These are phyloP conservation scores for Lichtheimia ramosa DNA, from an alignment of 371 early-diverging fungal species.

Conservation along the genomic window DNA sequence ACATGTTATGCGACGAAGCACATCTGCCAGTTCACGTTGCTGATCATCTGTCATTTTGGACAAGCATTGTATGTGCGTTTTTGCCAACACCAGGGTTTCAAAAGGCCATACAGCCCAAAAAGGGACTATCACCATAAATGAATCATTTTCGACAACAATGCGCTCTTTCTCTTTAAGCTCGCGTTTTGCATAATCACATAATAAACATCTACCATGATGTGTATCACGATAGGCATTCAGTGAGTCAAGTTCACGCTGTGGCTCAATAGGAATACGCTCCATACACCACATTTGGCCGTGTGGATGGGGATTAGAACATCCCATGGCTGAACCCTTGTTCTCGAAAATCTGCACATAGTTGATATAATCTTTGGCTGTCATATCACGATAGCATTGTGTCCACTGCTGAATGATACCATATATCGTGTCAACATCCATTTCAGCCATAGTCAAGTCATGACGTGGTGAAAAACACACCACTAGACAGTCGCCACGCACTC, in stretches of 20 bases:
- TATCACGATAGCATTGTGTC: conserved; percentile 57
- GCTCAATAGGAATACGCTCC: conserved; percentile 79
- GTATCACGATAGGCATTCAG: conserved; percentile 57
- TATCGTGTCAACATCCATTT: conserved; percentile 70
- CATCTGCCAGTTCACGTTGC: conserved; percentile 67
- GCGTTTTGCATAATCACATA: conserved; percentile 77
- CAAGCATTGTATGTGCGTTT: conserved; percentile 62
- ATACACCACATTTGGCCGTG: conserved; percentile 92
- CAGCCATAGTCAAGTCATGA: conserved; percentile 88
- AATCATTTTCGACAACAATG: conserved; percentile 76
- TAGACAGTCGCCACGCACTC: conserved; percentile 79
- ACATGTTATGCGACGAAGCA: conserved; percentile 71
- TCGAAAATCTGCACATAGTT: conserved; percentile 93
- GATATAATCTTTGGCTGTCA: conserved; percentile 47
- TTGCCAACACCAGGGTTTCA: conserved; percentile 84
- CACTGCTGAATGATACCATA: conserved; percentile 74
- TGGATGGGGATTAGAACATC: conserved; percentile 95
- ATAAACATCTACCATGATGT: conserved; percentile 56
- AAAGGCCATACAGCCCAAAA: conserved; percentile 98
- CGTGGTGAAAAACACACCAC: conserved; percentile 90
- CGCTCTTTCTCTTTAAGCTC: conserved; percentile 67
- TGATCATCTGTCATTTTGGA: conserved; percentile 45
- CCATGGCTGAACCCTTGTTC: conserved; percentile 96
- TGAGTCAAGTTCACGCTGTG: conserved; percentile 65
- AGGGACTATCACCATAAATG: conserved; percentile 84